Evolutionary conservation across 805 yeast species (phyloP), one percentile per base, ranked within the genome.

Genomic region (Kregervanrija fluxuum): DNA sequence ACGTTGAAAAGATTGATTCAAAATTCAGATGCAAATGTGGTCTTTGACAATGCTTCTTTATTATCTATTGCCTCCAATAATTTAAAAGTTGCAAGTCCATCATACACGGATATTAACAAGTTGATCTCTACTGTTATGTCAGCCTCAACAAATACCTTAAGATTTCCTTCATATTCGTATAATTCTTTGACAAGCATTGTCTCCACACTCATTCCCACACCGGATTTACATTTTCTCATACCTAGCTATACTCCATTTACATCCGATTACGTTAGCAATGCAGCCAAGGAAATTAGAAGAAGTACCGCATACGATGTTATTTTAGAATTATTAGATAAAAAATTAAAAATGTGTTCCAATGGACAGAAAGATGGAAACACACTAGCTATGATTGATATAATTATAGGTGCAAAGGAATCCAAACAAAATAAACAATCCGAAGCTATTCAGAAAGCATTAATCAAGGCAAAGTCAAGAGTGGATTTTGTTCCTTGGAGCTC

Each of bases 131-230:
- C 89, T 8, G 88, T 87, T 22, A 22, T 89, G 71, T 81, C 95
- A 0, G 80, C 90, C 0, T 69, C 88, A 3, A 86, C 98, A 2
- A 86, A 91, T 48, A 85, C 98, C 0, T 66, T 93, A 38, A 71
- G 99, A 22, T 91, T 85, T 61, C 99, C 99, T 4, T 82, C 93
- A 40, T 88, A 88, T 66, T 82, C 89, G 76, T 90, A 86, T 70
- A 85, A 84, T 57, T 87, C 95, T 3, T 66, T 85, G 52, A 85
- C 89, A 35, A 82, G 95, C 40, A 79, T 93, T 13, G 64, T 88
- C 41, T 81, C 96, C 1, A 79, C 91, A 1, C 64, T 22, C 28
- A 77, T 93, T 2, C 96, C 97, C 2, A 82, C 88, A 0, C 95
- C 95, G 1, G 83, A 83, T 38, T 67, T 85, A 52, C 95, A 88